Base-by-base conservation (phyloP, 1,139 yeast genomes). In the Yamadazyma songkhlaensis region DNA sequence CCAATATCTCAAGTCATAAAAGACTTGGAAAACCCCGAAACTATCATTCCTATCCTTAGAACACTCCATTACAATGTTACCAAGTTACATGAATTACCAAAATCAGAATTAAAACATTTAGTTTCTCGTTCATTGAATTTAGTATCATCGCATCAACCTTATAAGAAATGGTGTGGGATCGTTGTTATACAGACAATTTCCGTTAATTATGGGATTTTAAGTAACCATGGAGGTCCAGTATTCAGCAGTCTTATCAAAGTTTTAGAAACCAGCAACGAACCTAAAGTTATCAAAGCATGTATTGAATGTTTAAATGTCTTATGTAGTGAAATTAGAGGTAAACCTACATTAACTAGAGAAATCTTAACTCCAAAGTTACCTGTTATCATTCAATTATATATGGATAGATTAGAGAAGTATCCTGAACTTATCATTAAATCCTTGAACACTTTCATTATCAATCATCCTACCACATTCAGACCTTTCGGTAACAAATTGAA, bases 271-370 rank as follows among this genome's bases (percentile, higher is more conserved):
- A 69, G 69, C 25, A 72, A 60, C 9, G 67, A 71, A 48, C 46
- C 55, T 47, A 68, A 63, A 33, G 64, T 68, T 39, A 70, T 76
- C 49, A 74, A 59, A 43, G 72, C 76, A 30, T 72, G 77, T 25
- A 68, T 74, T 34, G 74, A 70, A 37, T 71, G 81, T 22, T 57
- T 77, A 39, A 64, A 71, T 43, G 59, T 59, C 14, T 51, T 85
- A 20, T 75, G 83, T 49, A 60, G 66, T 30, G 63, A 69, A 32
- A 82, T 86, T 40, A 76, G 84, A 57, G 94, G 89, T 2, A 89
- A 89, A 53, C 88, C 95, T 2, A 81, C 90, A 1, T 67, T 90
- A 35, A 83, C 95, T 2, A 75, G 97, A 55, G 96, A 89, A 51
- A 68, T 85, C 6, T 72, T 89, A 42, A 86, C 95, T 1, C 95